These are phyloP conservation scores for Kurtzmaniella quercitrusa DNA, from an alignment of 1,139 yeast species.

Conservation along the genomic window DNA sequence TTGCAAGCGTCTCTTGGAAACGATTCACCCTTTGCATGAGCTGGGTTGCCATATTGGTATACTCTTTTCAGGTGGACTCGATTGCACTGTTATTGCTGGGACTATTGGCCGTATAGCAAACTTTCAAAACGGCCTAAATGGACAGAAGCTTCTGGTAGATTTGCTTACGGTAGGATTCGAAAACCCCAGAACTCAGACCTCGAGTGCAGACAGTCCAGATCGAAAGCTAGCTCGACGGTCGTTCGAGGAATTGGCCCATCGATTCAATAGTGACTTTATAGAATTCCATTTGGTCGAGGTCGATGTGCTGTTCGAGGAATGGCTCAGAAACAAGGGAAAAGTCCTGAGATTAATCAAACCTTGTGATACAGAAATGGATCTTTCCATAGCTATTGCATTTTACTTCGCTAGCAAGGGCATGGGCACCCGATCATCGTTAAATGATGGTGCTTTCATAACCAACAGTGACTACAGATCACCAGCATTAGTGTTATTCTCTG, in stretches of 20 bases:
- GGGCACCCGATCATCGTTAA: constrained; percentile 12
- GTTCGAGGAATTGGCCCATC: constrained; percentile 43
- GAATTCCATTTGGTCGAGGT: constrained; percentile 56
- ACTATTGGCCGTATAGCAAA: constrained; percentile 21
- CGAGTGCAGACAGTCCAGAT: constrained; percentile 76
- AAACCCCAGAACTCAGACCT: constrained; percentile 70
- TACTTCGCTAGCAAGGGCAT: constrained; percentile 76
- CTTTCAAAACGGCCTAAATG: background rate
- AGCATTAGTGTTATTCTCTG: constrained; percentile 76
- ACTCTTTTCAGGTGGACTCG: constrained; percentile 90
- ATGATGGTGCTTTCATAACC: constrained; percentile 1
- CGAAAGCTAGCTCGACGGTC: constrained; percentile 66
- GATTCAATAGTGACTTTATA: constrained; percentile 27
- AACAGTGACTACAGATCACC: constrained; percentile 35
- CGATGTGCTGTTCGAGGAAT: constrained; percentile 66
- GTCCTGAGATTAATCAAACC: constrained; percentile 76
- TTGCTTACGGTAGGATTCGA: constrained; percentile 93
- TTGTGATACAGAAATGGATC: constrained; percentile 87
- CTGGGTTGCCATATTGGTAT: constrained; percentile 46
- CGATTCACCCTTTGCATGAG: constrained; percentile 54
- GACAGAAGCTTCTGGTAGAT: constrained; percentile 34
- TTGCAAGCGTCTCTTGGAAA: constrained; percentile 46
- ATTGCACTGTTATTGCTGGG: constrained; percentile 75
- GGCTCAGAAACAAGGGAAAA: constrained; percentile 44
- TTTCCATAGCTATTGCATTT: constrained; percentile 91